Evolutionary conservation across 108 stramenopile species (phyloP), one percentile per base, ranked within the genome.

Genomic region (Skeletonema marinoi): DNA sequence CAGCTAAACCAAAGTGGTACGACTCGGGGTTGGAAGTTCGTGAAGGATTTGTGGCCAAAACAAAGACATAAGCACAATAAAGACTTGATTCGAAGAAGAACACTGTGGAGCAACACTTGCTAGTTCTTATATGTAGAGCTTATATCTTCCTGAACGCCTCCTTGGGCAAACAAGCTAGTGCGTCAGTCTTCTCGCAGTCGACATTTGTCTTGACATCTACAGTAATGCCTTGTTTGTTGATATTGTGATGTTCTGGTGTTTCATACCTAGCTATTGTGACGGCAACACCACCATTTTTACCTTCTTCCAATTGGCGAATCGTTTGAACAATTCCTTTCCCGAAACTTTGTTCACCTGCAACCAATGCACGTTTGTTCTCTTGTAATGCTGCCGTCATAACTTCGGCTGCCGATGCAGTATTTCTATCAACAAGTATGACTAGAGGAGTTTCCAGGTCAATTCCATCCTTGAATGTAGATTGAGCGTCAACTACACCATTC

Each of bases 271-370:
- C 95, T 25, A 96, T 85, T 8, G 96, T 97, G 11, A 97, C 95
- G 30, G 94, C 90, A 54, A 97, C 85, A 16, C 94, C 94, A 0
- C 93, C 96, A 80, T 94, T 96, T 12, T 83, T 71, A 1, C 65
- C 71, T 29, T 86, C 80, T 14, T 84, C 85, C 32, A 93, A 65
- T 31, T 78, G 78, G 4, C 88, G 91, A 71, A 96, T 87, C 1
- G 93, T 97, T 78, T 97, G 97, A 11, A 97, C 90, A 21, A 96
- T 86, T 6, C 97, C 97, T 85, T 97, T 97, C 42, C 97, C 97
- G 83, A 93, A 97, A 33, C 92, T 94, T 64, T 91, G 74, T 42
- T 93, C 88, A 25, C 91, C 92, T 31, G 86, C 93, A 14, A 83
- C 76, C 0, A 95, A 70, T 41, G 91, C 95, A 36, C 95, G 78